Percentiles rank a stretch among this genome's conserved stretches.
Evolutionary conservation across 73 alveolate genomes (phyloP).

Genomic region (Paramecium biaurelia): DNA sequence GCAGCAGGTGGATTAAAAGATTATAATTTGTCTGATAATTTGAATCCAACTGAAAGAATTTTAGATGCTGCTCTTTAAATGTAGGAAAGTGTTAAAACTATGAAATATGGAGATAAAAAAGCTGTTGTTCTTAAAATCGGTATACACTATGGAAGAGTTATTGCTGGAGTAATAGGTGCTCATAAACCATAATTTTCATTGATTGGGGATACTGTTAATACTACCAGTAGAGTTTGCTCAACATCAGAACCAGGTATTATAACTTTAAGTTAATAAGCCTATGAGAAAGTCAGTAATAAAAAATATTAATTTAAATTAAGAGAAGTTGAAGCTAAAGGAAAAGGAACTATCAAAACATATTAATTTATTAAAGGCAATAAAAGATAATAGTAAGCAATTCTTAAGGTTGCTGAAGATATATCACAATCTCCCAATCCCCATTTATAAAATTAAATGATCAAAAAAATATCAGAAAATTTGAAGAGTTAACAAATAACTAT

Average conservation of each 20-base stretch:
- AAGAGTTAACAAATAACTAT: not conserved
- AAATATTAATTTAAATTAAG: not conserved
- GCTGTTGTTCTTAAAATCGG: constrained; percentile 89
- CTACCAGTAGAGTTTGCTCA: constrained; percentile 92
- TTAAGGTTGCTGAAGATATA: constrained; percentile 60
- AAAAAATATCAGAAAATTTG: not conserved
- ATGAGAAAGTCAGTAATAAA: not conserved
- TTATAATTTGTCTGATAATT: not conserved
- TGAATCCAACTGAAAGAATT: constrained; percentile 67
- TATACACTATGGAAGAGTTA: constrained; percentile 94
- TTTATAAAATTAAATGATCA: not conserved
- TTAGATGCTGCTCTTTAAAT: constrained; percentile 48
- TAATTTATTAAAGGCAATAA: constrained; percentile 62
- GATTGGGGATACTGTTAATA: constrained; percentile 96
- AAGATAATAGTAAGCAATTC: constrained; percentile 54
- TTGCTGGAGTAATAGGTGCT: constrained; percentile 96
- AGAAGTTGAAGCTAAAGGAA: constrained; percentile 79
- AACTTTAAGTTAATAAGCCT: constrained; percentile 34
- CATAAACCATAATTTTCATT: constrained; percentile 95
- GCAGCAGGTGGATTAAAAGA: constrained; percentile 78
- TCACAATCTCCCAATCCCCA: constrained; percentile 33
- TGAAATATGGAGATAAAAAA: constrained; percentile 53
- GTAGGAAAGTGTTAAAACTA: constrained; percentile 49
- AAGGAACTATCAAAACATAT: constrained; percentile 78
- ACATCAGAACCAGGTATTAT: constrained; percentile 68